Conservation (phyloP, 495 filamentous ascomycete genomes). For the Penicillium manginii region DNA sequence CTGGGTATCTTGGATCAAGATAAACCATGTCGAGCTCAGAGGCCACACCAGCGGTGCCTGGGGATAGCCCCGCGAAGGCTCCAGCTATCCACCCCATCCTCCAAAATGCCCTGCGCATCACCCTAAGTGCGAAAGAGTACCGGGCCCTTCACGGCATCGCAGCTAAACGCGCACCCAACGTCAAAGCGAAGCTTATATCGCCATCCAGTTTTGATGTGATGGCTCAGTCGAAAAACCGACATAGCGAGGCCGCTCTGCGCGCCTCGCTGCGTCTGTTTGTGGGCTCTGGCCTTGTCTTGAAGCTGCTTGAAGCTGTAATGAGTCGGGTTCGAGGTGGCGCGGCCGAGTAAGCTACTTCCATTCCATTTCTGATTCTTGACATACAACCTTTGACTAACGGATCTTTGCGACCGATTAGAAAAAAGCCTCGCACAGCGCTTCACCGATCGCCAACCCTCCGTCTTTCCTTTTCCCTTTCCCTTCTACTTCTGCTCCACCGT, state of each 20-base stretch:
- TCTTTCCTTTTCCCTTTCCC: slow-evolving; percentile 78
- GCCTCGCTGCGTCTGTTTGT: slow-evolving; percentile 77
- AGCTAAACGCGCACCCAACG: slow-evolving; percentile 62
- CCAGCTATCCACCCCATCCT: slow-evolving; percentile 30
- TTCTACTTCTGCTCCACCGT: slow-evolving; percentile 84
- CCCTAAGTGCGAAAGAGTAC: slow-evolving; percentile 84
- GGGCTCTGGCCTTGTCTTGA: slow-evolving; percentile 68
- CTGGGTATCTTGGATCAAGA: not conserved
- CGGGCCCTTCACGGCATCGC: slow-evolving; percentile 77
- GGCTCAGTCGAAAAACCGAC: slow-evolving; percentile 62
- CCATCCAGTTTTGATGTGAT: slow-evolving; percentile 57
- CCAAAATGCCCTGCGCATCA: slow-evolving; percentile 81
- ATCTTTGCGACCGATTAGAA: slow-evolving; percentile 23
- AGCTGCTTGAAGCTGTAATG: slow-evolving; percentile 64
- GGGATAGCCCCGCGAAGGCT: slow-evolving; percentile 12
- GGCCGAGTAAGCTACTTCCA: slow-evolving; percentile 33
- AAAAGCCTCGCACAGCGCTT: slow-evolving; percentile 53
- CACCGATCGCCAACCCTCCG: slow-evolving; percentile 73
- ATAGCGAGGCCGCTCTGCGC: slow-evolving; percentile 79
- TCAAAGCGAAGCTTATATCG: slow-evolving; percentile 64
- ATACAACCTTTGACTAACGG: not conserved
- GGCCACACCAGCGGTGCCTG: slow-evolving; percentile 9
- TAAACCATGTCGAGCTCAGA: slow-evolving; percentile 22
- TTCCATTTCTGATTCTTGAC: not conserved
- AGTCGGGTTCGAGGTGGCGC: slow-evolving; percentile 46